These are phyloP conservation scores for Podospora bellae-mahoneyi DNA, from an alignment of 495 filamentous ascomycete genomes.

Conservation along the genomic window DNA sequence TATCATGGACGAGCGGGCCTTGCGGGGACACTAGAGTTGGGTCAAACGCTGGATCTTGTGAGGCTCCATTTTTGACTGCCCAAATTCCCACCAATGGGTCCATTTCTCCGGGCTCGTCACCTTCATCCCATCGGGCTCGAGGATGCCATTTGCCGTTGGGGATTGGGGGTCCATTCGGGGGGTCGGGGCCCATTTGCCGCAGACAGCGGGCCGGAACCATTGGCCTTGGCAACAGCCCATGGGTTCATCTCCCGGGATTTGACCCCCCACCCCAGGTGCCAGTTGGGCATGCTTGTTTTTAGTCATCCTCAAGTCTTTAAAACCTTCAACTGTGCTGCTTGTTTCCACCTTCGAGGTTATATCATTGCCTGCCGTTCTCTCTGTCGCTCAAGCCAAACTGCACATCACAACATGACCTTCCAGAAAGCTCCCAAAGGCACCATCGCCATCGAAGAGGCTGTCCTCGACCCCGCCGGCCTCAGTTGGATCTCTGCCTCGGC, in stretches of 20 bases:
- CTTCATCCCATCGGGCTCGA: background rate
- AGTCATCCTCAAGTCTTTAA: background rate
- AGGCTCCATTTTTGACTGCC: background rate
- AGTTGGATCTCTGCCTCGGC: conserved; percentile 30
- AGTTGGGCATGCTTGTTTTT: background rate
- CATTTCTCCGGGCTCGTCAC: background rate
- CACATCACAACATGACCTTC: background rate
- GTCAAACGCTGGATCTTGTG: background rate
- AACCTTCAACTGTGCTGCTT: too few species aligned
- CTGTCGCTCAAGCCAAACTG: background rate
- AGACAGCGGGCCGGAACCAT: background rate
- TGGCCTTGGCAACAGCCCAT: background rate
- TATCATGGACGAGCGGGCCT: background rate
- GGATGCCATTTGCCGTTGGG: background rate
- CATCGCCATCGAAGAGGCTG: conserved; percentile 55
- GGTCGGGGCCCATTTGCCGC: background rate
- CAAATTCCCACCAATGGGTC: background rate
- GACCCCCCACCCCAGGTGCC: background rate
- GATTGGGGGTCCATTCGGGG: background rate
- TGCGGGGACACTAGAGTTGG: too few species aligned
- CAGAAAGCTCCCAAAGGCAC: conserved; percentile 48
- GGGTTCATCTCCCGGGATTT: background rate
- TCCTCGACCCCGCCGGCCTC: conserved; percentile 46
- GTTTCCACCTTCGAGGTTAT: too few species aligned
- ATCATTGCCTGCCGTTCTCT: background rate